A percentile compares a stretch with the other conserved stretches of the same genome.
phyloP scores from a whole-genome alignment of 164 flowering plant species.

The Malania oleifera region DNA sequence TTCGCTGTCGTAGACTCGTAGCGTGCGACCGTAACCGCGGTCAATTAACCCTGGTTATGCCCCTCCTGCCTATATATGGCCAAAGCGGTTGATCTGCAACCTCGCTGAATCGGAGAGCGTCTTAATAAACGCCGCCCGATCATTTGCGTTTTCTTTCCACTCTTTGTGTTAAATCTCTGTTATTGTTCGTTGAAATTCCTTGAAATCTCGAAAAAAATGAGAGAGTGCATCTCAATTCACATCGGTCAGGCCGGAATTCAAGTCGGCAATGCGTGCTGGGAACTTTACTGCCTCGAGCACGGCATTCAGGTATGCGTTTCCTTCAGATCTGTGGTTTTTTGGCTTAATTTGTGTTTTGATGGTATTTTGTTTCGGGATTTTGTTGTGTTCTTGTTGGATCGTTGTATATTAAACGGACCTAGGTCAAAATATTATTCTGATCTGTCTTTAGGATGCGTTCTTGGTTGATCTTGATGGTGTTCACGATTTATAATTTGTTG shows the following conservation, averaged over 20 bases:
- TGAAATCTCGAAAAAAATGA: slow-evolving; percentile 13
- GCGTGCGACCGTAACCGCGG: slow-evolving; percentile 16
- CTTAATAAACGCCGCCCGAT: slow-evolving; percentile 31
- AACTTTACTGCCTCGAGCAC: slow-evolving; percentile 39
- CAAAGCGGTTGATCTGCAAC: neutral
- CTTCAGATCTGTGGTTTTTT: neutral
- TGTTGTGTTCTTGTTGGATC: neutral
- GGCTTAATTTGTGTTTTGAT: neutral
- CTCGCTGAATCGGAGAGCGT: slow-evolving; percentile 19
- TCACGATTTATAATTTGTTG: too few species aligned
- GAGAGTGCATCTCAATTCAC: slow-evolving; percentile 35
- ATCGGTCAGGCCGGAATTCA: slow-evolving; percentile 37
- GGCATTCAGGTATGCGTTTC: slow-evolving; percentile 29
- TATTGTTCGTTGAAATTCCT: neutral
- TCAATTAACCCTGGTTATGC: slow-evolving; percentile 24
- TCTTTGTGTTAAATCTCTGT: neutral
- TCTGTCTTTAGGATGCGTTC: too few species aligned
- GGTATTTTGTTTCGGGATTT: neutral
- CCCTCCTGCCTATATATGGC: slow-evolving; percentile 4
- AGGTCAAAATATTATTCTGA: neutral
- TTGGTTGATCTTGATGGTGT: too few species aligned
- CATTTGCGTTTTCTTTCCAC: neutral
- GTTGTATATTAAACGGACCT: neutral
- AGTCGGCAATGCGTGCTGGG: slow-evolving; percentile 38
- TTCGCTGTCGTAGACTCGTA: too few species aligned